These are phyloP conservation scores for Glaciozyma martinii DNA, from an alignment of 768 basidiomycete genomes.

Conservation along the genomic window DNA sequence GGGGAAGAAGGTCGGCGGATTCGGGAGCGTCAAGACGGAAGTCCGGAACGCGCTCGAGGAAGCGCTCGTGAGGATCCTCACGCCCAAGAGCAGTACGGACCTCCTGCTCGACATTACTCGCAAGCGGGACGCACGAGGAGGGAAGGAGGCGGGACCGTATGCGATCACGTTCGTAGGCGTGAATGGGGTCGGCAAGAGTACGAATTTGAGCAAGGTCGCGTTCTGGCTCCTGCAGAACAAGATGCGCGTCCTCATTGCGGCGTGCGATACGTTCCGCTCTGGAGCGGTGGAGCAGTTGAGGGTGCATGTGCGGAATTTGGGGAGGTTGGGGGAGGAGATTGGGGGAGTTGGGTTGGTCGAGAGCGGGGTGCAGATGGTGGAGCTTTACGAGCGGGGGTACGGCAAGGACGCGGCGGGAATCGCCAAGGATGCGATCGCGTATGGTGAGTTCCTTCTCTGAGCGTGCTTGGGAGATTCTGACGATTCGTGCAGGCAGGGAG, in stretches of 20 bases:
- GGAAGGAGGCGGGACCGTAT: conserved; percentile 63
- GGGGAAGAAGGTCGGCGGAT: conserved; percentile 56
- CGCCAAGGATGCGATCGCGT: conserved; percentile 83
- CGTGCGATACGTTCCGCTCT: conserved; percentile 92
- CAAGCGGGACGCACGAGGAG: conserved; percentile 49
- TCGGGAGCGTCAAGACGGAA: conserved; percentile 62
- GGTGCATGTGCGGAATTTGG: conserved; percentile 89
- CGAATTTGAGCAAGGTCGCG: conserved; percentile 94
- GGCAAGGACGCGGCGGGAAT: conserved; percentile 99
- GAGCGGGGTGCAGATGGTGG: conserved; percentile 61
- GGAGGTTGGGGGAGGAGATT: conserved; percentile 58
- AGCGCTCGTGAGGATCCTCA: conserved; percentile 83
- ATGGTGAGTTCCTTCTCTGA: conserved; percentile 51
- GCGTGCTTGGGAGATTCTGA: not conserved
- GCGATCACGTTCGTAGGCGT: conserved; percentile 95
- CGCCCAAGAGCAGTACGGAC: conserved; percentile 96
- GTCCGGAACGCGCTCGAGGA: conserved; percentile 73
- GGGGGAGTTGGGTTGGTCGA: conserved; percentile 41
- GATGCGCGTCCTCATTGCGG: conserved; percentile 85
- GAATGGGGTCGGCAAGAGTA: conserved; percentile 97
- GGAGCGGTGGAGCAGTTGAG: conserved; percentile 96
- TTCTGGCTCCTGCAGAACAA: conserved; percentile 99
- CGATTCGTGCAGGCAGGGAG: conserved; percentile 56
- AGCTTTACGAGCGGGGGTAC: conserved; percentile 91
- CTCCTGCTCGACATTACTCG: conserved; percentile 83